Conservation (phyloP, 345 rosid species). For the Gossypium rotundifolium region DNA sequence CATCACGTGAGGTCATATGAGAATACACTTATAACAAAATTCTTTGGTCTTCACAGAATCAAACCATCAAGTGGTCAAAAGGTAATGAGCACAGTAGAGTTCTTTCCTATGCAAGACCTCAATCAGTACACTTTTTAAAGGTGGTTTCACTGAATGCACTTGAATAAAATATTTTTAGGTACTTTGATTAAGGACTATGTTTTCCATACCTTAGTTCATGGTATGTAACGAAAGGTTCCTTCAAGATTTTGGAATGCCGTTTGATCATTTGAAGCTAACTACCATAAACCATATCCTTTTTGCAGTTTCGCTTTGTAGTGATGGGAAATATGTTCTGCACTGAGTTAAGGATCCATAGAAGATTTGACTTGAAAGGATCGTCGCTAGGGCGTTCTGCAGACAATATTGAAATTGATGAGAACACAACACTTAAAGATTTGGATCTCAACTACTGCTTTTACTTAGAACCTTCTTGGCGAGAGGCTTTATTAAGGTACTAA, state of each 20-base stretch:
- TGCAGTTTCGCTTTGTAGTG: conserved; percentile 96
- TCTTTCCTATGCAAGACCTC: neutral
- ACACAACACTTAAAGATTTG: conserved; percentile 92
- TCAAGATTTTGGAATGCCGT: neutral
- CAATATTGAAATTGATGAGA: conserved; percentile 89
- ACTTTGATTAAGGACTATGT: conserved; percentile 2
- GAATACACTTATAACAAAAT: conserved; percentile 91
- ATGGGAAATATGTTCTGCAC: conserved; percentile 99
- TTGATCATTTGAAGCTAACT: conserved; percentile 22
- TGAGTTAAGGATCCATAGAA: conserved; percentile 86
- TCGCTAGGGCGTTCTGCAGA: conserved; percentile 88
- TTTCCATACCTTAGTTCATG: conserved; percentile 1
- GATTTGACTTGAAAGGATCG: conserved; percentile 97
- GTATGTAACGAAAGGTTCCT: conserved; percentile 6
- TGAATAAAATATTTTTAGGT: neutral
- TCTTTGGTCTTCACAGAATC: conserved; percentile 98
- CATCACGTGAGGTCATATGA: conserved; percentile 85
- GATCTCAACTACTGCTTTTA: conserved; percentile 75
- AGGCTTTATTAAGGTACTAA: conserved; percentile 65
- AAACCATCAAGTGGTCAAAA: conserved; percentile 98
- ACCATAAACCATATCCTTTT: conserved; percentile 18
- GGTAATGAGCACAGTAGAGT: conserved; percentile 33
- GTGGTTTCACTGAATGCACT: neutral
- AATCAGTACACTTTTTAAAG: neutral
- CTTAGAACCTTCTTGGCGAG: conserved; percentile 93